Conservation (phyloP, 176 grass and related monocot species). For the Juncus effusus region DNA sequence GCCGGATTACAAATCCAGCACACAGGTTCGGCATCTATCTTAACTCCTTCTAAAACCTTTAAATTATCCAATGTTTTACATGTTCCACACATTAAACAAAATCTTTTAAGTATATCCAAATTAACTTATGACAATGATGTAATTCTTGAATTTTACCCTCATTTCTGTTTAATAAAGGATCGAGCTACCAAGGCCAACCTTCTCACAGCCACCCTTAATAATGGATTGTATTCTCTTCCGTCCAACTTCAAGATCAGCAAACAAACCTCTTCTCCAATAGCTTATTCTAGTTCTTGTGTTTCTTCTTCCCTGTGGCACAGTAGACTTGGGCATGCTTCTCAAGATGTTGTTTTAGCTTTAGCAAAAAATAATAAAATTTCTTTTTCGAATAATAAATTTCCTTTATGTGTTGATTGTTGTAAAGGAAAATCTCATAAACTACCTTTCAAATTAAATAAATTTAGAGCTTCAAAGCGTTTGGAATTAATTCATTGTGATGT, state of each 20-base stretch:
- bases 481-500: constrained; percentile 9
- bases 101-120: constrained; percentile 2
- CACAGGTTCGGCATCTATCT: no score
- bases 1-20: no score
- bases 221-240: background rate
- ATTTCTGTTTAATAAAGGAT: constrained; percentile 22
- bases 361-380: background rate
- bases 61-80: no score
- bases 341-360: background rate
- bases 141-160: background rate
- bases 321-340: background rate
- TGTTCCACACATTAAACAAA: background rate
- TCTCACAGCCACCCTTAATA: background rate
- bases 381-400: background rate
- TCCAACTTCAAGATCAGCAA: no score
- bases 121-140: constrained; percentile 1
- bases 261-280: background rate
- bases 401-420: background rate
- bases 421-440: constrained; percentile 10
- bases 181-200: background rate
- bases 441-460: background rate
- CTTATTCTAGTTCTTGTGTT: no score
- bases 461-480: background rate
- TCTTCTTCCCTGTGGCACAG: background rate
- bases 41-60: no score